Evolutionary conservation across 805 yeast species (phyloP).

Genomic region (Ogataea pignaliae): DNA sequence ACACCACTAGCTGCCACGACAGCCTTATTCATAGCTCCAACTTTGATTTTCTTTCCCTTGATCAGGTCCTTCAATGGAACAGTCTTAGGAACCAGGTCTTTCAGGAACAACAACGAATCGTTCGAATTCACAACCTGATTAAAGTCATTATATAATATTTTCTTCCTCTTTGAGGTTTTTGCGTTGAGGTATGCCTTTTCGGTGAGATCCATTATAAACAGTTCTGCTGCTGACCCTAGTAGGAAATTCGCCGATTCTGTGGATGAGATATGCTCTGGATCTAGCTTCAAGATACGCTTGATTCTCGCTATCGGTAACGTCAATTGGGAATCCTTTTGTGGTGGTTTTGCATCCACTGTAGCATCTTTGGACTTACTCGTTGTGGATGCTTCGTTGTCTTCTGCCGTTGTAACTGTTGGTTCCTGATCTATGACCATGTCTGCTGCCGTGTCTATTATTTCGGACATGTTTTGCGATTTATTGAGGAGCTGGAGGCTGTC

Average conservation of each 20-base stretch:
- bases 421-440: too few species aligned
- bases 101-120: conserved; percentile 58
- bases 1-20: conserved; percentile 1
- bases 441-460: too few species aligned
- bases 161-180: conserved; percentile 61
- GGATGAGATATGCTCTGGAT: conserved; percentile 65
- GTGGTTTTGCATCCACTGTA: background rate
- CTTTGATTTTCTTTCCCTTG: conserved; percentile 35
- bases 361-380: too few species aligned
- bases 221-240: conserved; percentile 72
- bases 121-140: conserved; percentile 55
- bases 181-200: conserved; percentile 68
- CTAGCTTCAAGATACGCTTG: conserved; percentile 68
- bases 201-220: conserved; percentile 63
- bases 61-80: conserved; percentile 46
- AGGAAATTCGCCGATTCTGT: conserved; percentile 71
- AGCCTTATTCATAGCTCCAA: conserved; percentile 8
- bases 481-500: too few species aligned
- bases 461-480: too few species aligned
- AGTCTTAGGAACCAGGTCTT: conserved; percentile 64
- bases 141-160: conserved; percentile 66
- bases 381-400: too few species aligned
- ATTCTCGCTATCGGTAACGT: conserved; percentile 62
- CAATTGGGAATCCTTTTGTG: background rate
- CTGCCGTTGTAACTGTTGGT: too few species aligned